Base-by-base conservation (phyloP, 306 rosid species). In the Benincasa hispida region DNA sequence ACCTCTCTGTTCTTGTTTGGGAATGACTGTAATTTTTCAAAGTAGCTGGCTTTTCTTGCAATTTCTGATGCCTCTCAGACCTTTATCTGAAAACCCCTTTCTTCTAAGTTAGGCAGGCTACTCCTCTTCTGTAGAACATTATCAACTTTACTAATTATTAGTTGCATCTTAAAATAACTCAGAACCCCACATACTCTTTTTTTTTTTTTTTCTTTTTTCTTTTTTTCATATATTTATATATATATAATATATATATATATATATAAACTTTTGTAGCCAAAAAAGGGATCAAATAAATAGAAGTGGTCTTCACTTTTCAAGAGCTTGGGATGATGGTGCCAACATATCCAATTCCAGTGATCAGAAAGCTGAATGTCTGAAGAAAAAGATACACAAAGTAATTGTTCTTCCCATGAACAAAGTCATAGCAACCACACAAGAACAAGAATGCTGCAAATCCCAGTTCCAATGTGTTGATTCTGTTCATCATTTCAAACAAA, bases 391-490 rank as follows among this genome's bases (percentile, higher is more conserved):
- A 94, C 2, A 94, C 57, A 35, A 94, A 94, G 81, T 94, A 94
- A 89, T 82, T 90, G 96, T 94, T 82, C 78, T 94, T 90, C 79
- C 99, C 99, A 34, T 94, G 91, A 30, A 86, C 92, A 81, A 57
- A 91, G 82, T 94, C 99, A 79, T 94, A 94, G 92, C 99, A 94
- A 70, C 99, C 99, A 75, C 97, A 91, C 4, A 94, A 1, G 91
- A 94, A 94, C 72, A 94, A 89, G 85, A 94, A 94, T 3, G 69
- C 86, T 4, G 93, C 99, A 73, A 94, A 94, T 85, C 96, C 97
- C 53, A 94, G 93, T 88, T 94, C 99, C 90, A 91, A 79, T 15
- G 82, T 77, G 59, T 94, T 83, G 67, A 93, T 87, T 72, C 98
- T 93, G 94, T 62, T 69, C 21, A 3, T 57, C 54, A 39, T 75